Percentiles rank a stretch among this genome's conserved stretches.
Conservation (phyloP, 2,329 filamentous ascomycete species). For the Penicillium sp. region DNA sequence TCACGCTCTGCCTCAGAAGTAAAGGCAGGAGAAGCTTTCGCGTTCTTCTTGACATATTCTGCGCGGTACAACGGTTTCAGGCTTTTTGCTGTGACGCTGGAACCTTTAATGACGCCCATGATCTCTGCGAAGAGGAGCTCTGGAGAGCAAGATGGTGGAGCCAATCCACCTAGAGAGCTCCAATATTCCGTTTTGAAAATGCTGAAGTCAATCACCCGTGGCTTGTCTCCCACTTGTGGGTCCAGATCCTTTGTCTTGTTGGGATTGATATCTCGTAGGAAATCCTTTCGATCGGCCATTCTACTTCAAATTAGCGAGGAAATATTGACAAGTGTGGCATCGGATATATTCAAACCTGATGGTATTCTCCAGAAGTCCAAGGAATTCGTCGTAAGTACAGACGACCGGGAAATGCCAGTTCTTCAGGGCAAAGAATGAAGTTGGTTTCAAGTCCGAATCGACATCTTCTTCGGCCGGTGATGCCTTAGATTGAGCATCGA, state of each 20-base stretch:
- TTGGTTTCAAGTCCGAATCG: conserved; percentile 4
- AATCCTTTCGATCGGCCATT: conserved; percentile 17
- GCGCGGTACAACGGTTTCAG: conserved; percentile 20
- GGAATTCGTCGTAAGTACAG: conserved; percentile 32
- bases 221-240: background rate
- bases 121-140: conserved; percentile 33
- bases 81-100: conserved; percentile 12
- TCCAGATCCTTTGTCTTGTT: background rate
- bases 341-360: conserved; percentile 1
- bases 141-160: conserved; percentile 18
- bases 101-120: conserved; percentile 35
- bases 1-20: conserved; percentile 14
- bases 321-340: no score
- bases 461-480: background rate
- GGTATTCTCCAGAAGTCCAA: conserved; percentile 26
- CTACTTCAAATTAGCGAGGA: conserved; percentile 8
- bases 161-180: conserved; percentile 16
- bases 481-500: conserved; percentile 20
- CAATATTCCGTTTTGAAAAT: conserved; percentile 33
- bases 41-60: conserved; percentile 24
- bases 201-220: conserved; percentile 25
- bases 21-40: conserved; percentile 27
- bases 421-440: conserved; percentile 20
- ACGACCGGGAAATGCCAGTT: conserved; percentile 31
- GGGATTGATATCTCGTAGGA: background rate